Percentiles rank a stretch among this genome's conserved stretches.
These are phyloP conservation scores for Adansonia madagascariensis DNA, from an alignment of 441 rosid genomes.

Conservation along the genomic window DNA sequence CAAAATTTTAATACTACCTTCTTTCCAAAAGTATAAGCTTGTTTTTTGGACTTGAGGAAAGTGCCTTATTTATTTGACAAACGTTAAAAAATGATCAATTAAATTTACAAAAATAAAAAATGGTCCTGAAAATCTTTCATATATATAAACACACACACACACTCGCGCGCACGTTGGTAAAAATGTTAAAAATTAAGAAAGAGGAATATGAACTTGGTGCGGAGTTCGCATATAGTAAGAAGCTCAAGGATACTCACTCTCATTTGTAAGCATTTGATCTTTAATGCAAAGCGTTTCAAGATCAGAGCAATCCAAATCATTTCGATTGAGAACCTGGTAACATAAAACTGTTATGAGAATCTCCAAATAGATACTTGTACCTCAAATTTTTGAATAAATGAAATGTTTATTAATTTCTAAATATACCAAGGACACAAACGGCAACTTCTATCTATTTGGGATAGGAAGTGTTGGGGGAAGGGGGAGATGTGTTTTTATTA, in stretches of 20 bases:
- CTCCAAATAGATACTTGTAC: constrained; percentile 14
- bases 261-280: constrained; percentile 76
- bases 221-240: not conserved
- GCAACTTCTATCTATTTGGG: constrained; percentile 10
- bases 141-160: not conserved
- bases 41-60: not conserved
- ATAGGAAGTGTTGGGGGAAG: not conserved
- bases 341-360: constrained; percentile 36
- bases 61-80: not conserved
- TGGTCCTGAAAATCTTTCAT: not conserved
- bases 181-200: constrained; percentile 5
- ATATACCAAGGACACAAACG: constrained; percentile 1
- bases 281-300: constrained; percentile 72
- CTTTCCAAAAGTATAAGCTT: not conserved
- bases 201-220: not conserved
- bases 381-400: not conserved
- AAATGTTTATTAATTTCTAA: not conserved
- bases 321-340: constrained; percentile 55
- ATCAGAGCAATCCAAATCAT: constrained; percentile 75
- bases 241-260: constrained; percentile 57
- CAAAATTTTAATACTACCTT: not conserved
- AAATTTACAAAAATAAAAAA: not conserved
- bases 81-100: not conserved
- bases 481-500: not conserved
- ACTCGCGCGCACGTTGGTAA: not conserved